Evolutionary conservation across 768 basidiomycete genomes (phyloP), one percentile per base, ranked within the genome.

Genomic region (Mycena sanguinolenta): DNA sequence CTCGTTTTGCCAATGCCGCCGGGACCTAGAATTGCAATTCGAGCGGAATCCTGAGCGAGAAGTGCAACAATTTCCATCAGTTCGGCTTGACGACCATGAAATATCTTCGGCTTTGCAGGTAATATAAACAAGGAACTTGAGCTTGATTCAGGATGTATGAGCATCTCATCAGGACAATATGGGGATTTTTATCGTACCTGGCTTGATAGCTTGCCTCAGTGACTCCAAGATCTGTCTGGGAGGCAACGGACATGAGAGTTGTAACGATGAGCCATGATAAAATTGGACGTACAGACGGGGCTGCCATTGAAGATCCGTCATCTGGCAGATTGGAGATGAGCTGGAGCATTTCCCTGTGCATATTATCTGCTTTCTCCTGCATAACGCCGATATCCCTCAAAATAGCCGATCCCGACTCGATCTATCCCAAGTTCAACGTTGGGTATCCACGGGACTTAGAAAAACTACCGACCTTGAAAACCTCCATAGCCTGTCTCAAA

Each of bases 1-100:
- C 54, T 55, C 14, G 54, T 55, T 34, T 55, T 55, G 14, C 54
- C 54, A 32, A 55, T 55, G 21, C 54, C 54, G 12, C 54, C 54
- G 13, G 32, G 32, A 8, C 54, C 54, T 4, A 55, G 54, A 36
- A 55, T 36, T 23, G 19, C 54, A 23, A 55, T 55, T 12, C 34
- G 19, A 9, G 54, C 30, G 23, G 32, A 34, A 23, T 34, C 54
- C 23, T 32, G 32, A 14, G 32, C n/a, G 28, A 58, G 55, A 38
- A 38, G 13, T 30, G 23, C 16, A 1, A 39, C 16, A 17, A 38
- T 16, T 9, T 36, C 36, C 6, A 3, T 13, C 10, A 58, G 55
- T 17, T 58, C 55, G 25, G 36, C 9, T 36, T 58, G 36, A 25
- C 55, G 55, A 14, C 55, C 55, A 39, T 58, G 55, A 21, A 58